phyloP scores from a whole-genome alignment of 129 eudicot species.

The Artemisia annua region DNA sequence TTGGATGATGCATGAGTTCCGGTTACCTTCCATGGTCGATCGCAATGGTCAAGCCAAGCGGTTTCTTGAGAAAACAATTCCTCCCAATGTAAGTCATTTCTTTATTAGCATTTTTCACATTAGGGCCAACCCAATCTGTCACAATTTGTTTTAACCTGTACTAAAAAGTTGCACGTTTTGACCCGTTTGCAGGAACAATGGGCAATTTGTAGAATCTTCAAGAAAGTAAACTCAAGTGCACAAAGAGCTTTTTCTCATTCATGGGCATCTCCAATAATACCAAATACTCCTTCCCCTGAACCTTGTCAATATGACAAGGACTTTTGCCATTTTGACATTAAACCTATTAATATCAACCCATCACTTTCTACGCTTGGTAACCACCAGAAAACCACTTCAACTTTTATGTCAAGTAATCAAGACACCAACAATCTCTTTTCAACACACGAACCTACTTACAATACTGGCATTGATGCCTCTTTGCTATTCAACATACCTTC shows the following conservation, averaged over 20 bases:
- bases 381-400: slow-evolving; percentile 11
- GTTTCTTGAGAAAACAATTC: slow-evolving; percentile 1
- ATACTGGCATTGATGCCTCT: slow-evolving; percentile 40
- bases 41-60: slow-evolving; percentile 1
- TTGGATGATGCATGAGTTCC: slow-evolving; percentile 40
- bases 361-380: neutral
- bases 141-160: too few relatives aligned
- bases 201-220: slow-evolving; percentile 33
- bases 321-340: slow-evolving; percentile 3
- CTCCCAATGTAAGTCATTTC: slow-evolving; percentile 12
- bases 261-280: slow-evolving; percentile 35
- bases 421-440: neutral
- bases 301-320: neutral
- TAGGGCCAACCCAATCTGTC: neutral
- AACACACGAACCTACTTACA: slow-evolving; percentile 10
- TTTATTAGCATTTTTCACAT: neutral
- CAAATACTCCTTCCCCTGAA: slow-evolving; percentile 25
- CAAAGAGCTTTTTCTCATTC: slow-evolving; percentile 21
- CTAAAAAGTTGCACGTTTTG: too few relatives aligned
- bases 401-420: slow-evolving; percentile 6
- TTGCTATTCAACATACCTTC: slow-evolving; percentile 54
- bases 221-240: slow-evolving; percentile 20
- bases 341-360: slow-evolving; percentile 1
- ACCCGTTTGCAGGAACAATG: slow-evolving; percentile 28
- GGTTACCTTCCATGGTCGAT: slow-evolving; percentile 18